These are phyloP conservation scores for Dacryopinax primogenitus DNA, from an alignment of 768 basidiomycete genomes.

Conservation along the genomic window DNA sequence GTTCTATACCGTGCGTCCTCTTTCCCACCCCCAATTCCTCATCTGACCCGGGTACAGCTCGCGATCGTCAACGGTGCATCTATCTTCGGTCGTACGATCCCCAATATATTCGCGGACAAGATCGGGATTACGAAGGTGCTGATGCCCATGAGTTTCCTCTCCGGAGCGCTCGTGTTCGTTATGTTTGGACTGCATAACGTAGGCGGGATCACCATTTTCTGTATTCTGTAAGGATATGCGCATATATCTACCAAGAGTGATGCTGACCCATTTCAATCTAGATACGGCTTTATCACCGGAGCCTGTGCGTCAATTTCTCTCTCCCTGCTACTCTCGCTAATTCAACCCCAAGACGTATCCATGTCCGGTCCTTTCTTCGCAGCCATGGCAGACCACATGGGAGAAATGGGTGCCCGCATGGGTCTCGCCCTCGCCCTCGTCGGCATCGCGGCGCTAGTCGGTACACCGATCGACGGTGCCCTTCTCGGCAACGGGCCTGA, in stretches of 20 bases:
- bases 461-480: conserved; percentile 47
- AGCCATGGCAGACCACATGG: neutral
- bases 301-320: conserved; percentile 21
- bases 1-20: conserved; percentile 39
- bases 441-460: conserved; percentile 22
- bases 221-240: conserved; percentile 27
- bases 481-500: conserved; percentile 32
- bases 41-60: conserved; percentile 26
- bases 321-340: neutral
- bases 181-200: conserved; percentile 32
- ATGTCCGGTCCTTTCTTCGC: neutral
- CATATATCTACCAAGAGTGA: neutral
- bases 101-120: conserved; percentile 43
- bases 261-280: neutral
- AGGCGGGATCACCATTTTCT: conserved; percentile 30
- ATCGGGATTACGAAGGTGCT: conserved; percentile 41
- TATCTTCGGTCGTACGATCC: conserved; percentile 44
- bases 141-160: conserved; percentile 26
- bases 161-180: conserved; percentile 33
- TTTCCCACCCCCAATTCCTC: neutral
- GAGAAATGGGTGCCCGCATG: neutral
- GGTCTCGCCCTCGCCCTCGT: neutral
- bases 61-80: conserved; percentile 54
- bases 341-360: neutral
- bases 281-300: conserved; percentile 40